Conservation (phyloP, 2,329 filamentous ascomycete genomes). For the Aspergillus sp. region DNA sequence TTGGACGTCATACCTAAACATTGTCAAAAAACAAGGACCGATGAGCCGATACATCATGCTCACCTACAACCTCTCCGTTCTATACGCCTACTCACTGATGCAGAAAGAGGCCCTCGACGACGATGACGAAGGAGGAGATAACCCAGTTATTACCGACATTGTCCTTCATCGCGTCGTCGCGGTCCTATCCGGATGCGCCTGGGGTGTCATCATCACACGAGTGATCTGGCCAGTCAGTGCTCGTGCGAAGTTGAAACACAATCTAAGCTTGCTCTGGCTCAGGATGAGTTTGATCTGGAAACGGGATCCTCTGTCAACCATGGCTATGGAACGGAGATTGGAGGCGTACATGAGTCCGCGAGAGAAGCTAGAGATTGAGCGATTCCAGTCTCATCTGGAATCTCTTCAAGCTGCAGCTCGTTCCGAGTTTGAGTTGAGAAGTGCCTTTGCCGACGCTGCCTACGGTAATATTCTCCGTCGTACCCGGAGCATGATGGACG, state of each 20-base stretch:
- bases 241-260: constrained; percentile 78
- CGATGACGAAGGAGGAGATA: constrained; percentile 73
- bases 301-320: constrained; percentile 72
- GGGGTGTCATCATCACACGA: constrained; percentile 85
- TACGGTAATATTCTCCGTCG: constrained; percentile 70
- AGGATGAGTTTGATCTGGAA: constrained; percentile 97
- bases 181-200: constrained; percentile 78
- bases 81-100: constrained; percentile 88
- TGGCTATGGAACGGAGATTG: constrained; percentile 54
- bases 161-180: constrained; percentile 79
- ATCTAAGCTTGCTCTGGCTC: constrained; percentile 82
- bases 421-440: constrained; percentile 82
- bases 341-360: constrained; percentile 74
- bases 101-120: constrained; percentile 75
- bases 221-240: constrained; percentile 92
- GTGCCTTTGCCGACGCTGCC: constrained; percentile 71
- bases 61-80: constrained; percentile 88
- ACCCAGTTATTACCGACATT: constrained; percentile 82
- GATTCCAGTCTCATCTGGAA: constrained; percentile 68
- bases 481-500: constrained; percentile 79
- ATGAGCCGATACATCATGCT: constrained; percentile 90
- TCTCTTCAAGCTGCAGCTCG: constrained; percentile 63
- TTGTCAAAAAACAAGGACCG: constrained; percentile 75
- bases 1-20: constrained; percentile 82
- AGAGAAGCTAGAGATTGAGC: constrained; percentile 80